Conservation (phyloP, 176 grass and related monocot species). For the Carex myosuroides region DNA sequence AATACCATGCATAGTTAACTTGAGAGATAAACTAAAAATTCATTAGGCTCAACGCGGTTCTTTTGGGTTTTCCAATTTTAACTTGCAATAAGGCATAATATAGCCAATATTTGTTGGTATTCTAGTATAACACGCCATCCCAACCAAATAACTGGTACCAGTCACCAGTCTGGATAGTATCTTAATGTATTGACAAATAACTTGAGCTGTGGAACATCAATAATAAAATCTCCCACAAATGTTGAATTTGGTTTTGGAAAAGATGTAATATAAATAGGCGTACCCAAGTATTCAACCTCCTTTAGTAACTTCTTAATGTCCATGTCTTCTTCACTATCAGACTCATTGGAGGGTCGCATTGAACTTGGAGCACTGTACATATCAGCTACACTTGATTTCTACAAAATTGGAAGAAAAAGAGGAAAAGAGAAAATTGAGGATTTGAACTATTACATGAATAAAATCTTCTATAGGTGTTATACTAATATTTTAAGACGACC, state of each 20-base stretch:
- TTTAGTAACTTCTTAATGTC: constrained; percentile 74
- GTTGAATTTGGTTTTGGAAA: neutral
- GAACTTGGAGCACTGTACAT: constrained; percentile 56
- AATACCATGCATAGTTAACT: neutral
- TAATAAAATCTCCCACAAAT: neutral
- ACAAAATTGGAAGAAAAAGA: neutral
- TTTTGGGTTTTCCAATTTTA: neutral
- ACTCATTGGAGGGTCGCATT: constrained; percentile 26
- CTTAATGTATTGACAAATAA: neutral
- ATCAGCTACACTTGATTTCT: constrained; percentile 66
- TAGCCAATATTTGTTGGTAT: neutral
- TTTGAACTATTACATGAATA: neutral
- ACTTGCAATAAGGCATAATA: neutral
- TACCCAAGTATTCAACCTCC: constrained; percentile 81
- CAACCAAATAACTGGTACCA: neutral
- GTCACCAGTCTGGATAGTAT: neutral
- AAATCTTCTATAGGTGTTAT: neutral
- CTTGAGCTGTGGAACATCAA: neutral
- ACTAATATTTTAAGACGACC: neutral
- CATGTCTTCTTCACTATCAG: constrained; percentile 65
- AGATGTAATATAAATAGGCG: constrained; percentile 2
- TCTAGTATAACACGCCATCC: neutral
- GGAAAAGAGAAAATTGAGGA: neutral
- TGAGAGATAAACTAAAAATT: neutral
- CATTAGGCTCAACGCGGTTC: neutral